A percentile compares a stretch with the other conserved stretches of the same genome.
Conservation (phyloP, 140 eudicot species). For the Oenanthe javanica region DNA sequence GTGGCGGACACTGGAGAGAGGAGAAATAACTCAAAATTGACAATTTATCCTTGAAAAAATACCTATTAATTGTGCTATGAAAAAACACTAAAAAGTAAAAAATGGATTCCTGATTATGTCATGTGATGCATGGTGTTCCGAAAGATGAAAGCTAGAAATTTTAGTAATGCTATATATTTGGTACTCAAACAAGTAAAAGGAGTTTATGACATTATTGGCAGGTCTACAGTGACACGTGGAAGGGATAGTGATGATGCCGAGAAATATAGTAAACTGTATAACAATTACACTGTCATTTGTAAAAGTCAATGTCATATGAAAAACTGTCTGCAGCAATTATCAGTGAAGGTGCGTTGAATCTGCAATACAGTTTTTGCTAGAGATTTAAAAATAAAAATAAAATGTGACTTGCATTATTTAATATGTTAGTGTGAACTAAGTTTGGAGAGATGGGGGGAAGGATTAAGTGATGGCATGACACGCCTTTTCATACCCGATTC, state of each 20-base stretch:
- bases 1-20: slow-evolving; percentile 63
- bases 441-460: not conserved
- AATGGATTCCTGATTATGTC: not conserved
- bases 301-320: not conserved
- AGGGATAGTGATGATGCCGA: not conserved
- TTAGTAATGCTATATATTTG: not conserved
- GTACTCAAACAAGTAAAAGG: not conserved
- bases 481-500: not conserved
- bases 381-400: too few relatives aligned
- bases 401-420: not conserved
- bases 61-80: not conserved
- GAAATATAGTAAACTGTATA: not conserved
- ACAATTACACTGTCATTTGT: not conserved
- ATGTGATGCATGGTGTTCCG: not conserved
- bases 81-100: not conserved
- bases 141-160: not conserved
- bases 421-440: not conserved
- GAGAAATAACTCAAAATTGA: not conserved
- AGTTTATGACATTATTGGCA: not conserved
- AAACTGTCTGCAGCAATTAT: not conserved
- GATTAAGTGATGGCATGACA: not conserved
- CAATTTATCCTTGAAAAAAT: not conserved
- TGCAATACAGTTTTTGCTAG: not conserved
- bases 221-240: not conserved
- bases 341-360: not conserved